Conservation (phyloP, 768 basidiomycete species). For the Chalciporus piperatus region DNA sequence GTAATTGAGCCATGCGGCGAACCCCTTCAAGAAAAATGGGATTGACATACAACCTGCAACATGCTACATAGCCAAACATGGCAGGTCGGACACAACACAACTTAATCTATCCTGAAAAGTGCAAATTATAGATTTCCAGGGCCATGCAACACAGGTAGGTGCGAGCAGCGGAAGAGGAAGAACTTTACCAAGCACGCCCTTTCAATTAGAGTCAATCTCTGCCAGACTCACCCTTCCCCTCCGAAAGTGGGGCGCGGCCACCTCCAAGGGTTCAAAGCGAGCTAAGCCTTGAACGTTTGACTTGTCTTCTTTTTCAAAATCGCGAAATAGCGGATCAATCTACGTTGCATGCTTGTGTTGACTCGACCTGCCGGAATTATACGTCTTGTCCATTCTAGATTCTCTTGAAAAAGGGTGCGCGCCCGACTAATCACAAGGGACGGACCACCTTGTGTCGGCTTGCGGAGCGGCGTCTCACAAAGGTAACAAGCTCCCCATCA, state of each 20-base stretch:
- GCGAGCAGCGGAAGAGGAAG: slow-evolving; percentile 6
- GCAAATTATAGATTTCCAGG: slow-evolving; percentile 28
- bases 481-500: background rate
- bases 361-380: background rate
- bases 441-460: no score
- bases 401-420: no score
- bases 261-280: no score
- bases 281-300: background rate
- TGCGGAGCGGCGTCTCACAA: no score
- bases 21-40: slow-evolving; percentile 20
- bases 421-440: no score
- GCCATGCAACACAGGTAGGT: slow-evolving; percentile 18
- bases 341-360: background rate
- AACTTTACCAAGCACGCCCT: slow-evolving; percentile 24
- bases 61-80: slow-evolving; percentile 20
- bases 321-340: slow-evolving; percentile 9
- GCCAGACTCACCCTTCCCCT: background rate
- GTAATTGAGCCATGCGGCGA: slow-evolving; percentile 17
- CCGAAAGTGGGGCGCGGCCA: slow-evolving; percentile 3
- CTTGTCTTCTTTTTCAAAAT: background rate
- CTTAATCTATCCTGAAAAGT: slow-evolving; percentile 34
- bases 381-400: no score
- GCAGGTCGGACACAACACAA: background rate
- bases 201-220: slow-evolving; percentile 8
- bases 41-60: slow-evolving; percentile 11